These are phyloP conservation scores for Lepidium sativum DNA, from an alignment of 345 rosid species.

Conservation along the genomic window DNA sequence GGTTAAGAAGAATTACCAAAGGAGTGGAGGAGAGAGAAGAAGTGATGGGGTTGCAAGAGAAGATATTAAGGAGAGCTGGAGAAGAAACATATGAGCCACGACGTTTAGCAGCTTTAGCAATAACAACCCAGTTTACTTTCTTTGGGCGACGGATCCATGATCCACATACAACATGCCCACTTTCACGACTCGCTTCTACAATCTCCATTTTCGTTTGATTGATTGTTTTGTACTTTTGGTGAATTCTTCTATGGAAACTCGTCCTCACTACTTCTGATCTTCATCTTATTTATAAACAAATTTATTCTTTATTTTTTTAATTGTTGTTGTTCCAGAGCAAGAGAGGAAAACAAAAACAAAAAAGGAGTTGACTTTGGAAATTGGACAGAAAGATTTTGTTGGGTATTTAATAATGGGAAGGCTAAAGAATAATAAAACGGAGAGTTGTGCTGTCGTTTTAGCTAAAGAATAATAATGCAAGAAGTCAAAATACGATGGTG, in stretches of 20 bases:
- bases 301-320: too few relatives aligned
- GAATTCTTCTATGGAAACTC: not conserved
- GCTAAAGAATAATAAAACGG: not conserved
- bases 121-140: constrained; percentile 49
- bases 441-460: constrained; percentile 1
- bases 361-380: constrained; percentile 21
- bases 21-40: constrained; percentile 65
- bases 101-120: constrained; percentile 56
- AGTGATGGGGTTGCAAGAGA: constrained; percentile 67
- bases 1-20: constrained; percentile 32
- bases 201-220: constrained; percentile 17
- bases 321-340: not conserved
- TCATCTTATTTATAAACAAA: not conserved
- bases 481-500: constrained; percentile 11
- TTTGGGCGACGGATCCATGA: constrained; percentile 94
- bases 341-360: not conserved
- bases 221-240: not conserved
- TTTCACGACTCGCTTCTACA: constrained; percentile 39
- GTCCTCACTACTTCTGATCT: too few relatives aligned
- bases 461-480: not conserved
- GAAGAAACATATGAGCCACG: constrained; percentile 27
- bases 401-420: not conserved
- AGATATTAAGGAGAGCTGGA: constrained; percentile 57
- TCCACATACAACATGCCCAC: constrained; percentile 54
- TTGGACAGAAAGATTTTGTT: constrained; percentile 15